Evolutionary conservation across 805 yeast species (phyloP), one percentile per base, ranked within the genome.

Genomic region (Yamadazyma scolyti): DNA sequence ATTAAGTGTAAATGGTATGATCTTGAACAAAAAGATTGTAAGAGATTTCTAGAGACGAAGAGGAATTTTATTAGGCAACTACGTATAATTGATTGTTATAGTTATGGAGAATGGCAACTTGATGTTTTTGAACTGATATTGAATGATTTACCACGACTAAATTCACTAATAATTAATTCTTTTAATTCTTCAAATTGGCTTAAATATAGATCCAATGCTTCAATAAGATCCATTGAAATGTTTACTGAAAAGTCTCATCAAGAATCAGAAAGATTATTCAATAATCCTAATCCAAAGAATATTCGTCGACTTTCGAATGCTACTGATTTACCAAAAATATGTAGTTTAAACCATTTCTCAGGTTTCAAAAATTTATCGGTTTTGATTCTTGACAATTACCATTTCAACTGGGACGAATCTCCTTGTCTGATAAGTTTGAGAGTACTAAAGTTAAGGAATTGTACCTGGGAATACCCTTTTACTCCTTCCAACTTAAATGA

Each of bases 401-500:
- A 67, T 57, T 48, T 75, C 54, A 47, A 61, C 52, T 53, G 75
- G 73, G 48, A 54, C 36, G 15, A 41, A 8, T 6, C 9, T 11
- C 18, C 23, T 3, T 2, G 9, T 2, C 6, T 14, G 11, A 28
- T 28, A 4, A 16, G 14, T 12, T 10, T 40, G 5, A 24, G 28
- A 20, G 15, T 28, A 9, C 17, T 73, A 16, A 39, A 46, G 3
- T 41, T 75, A 4, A 40, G 47, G 9, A 60, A 74, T 39, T 75
- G 81, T 48, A 64, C 69, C 2, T 75, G 81, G 80, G 71, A 70
- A 36, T 75, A 72, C 39, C 81, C 81, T 1, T 75, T 75, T 43
- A 56, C 63, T 12, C 46, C 73, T 9, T 41, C 52, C 4, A 55
- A 53, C 28, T 65, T 66, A 44, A 61, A 64, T 31, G 32, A 32